Evolutionary conservation across 257 asterid species (phyloP).

Genomic region (Thymus mandschuricus): DNA sequence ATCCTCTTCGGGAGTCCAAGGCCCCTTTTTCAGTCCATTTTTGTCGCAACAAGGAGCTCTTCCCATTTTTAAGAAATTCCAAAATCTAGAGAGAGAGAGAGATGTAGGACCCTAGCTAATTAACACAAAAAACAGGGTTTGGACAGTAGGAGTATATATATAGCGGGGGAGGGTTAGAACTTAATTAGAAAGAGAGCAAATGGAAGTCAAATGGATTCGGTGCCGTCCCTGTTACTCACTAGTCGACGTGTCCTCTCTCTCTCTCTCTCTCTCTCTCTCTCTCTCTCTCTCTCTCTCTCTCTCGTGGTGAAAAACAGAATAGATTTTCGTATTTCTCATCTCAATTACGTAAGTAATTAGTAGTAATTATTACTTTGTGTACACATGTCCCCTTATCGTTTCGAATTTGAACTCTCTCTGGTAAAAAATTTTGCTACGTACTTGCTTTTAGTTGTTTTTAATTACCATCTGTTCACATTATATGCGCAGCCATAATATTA

Average conservation of each 20-base stretch:
- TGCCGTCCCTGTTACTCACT: slow-evolving; percentile 79
- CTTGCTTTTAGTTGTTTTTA: neutral
- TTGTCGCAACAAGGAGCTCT: slow-evolving; percentile 85
- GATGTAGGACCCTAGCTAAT: neutral
- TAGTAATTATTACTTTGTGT: neutral
- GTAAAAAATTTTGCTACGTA: neutral
- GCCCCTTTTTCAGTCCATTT: slow-evolving; percentile 83
- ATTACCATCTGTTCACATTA: neutral
- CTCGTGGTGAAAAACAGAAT: too few relatives aligned
- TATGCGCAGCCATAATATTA: neutral
- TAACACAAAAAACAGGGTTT: neutral
- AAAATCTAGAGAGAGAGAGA: neutral
- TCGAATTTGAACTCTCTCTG: neutral
- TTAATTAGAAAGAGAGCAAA: slow-evolving; percentile 21
- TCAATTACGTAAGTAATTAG: too few relatives aligned
- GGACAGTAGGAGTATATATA: slow-evolving; percentile 13
- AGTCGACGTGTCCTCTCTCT: slow-evolving; percentile 72
- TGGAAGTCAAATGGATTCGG: slow-evolving; percentile 39
- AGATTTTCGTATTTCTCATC: neutral
- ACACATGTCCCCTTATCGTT: neutral
- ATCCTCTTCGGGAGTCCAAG: slow-evolving; percentile 90
- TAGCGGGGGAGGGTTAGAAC: neutral
- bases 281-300: neutral
- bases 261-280: too few relatives aligned
- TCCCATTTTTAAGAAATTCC: slow-evolving; percentile 48